Evolutionary conservation across 441 rosid species (phyloP).

Genomic region (Isatis lusitanica): DNA sequence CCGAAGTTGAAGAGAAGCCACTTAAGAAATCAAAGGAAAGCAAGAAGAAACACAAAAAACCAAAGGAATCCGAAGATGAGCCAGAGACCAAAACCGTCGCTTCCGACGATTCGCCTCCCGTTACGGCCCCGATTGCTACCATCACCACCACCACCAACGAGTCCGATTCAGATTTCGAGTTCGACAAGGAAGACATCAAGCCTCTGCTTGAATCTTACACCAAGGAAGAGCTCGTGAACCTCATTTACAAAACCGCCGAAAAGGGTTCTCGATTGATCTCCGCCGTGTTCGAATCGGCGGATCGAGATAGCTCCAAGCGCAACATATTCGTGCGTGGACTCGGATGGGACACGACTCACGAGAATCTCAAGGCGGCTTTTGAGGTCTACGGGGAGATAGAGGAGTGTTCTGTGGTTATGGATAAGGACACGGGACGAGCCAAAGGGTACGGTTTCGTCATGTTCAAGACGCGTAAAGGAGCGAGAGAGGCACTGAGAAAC

Average conservation of each 20-base stretch:
- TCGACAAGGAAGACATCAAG: conserved; percentile 41
- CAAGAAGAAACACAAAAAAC: conserved; percentile 28
- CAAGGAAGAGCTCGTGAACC: conserved; percentile 53
- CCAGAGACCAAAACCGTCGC: conserved; percentile 6
- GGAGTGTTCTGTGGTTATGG: conserved; percentile 56
- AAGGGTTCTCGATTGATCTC: conserved; percentile 37
- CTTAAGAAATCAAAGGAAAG: conserved; percentile 28
- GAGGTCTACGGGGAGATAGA: conserved; percentile 54
- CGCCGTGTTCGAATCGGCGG: conserved; percentile 43
- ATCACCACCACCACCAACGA: not conserved
- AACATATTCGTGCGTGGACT: conserved; percentile 64
- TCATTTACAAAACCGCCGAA: conserved; percentile 44
- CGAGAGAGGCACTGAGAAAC: conserved; percentile 47
- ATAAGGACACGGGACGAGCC: conserved; percentile 55
- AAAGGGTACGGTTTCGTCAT: conserved; percentile 60
- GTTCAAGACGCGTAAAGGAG: conserved; percentile 50
- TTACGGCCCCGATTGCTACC: not conserved
- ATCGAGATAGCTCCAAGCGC: conserved; percentile 47
- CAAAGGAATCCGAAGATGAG: conserved; percentile 25
- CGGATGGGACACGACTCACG: conserved; percentile 57
- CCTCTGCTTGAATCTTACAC: conserved; percentile 54
- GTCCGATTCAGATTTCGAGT: conserved; percentile 37
- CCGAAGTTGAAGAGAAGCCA: conserved; percentile 32
- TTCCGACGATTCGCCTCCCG: not conserved
- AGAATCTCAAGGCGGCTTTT: conserved; percentile 47